Evolutionary conservation across 1,139 yeast genomes (phyloP).

Genomic region (Torulaspora pretoriensis): DNA sequence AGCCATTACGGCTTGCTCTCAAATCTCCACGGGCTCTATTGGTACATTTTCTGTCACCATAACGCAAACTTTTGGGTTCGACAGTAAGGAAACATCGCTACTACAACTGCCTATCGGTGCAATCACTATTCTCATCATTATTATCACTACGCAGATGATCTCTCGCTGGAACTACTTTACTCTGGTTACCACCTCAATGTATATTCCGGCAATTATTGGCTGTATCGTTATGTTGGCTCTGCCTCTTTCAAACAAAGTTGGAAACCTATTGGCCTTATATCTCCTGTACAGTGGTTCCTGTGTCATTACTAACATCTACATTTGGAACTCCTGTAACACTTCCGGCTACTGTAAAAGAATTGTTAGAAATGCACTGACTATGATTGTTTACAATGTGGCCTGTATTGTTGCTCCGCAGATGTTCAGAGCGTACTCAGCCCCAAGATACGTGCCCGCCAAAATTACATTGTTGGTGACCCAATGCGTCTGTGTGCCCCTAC

Average conservation of each 20-base stretch:
- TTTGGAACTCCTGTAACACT: slow-evolving; percentile 45
- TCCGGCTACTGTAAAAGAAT: slow-evolving; percentile 70
- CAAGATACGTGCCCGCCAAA: slow-evolving; percentile 48
- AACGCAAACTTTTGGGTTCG: slow-evolving; percentile 46
- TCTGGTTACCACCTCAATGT: slow-evolving; percentile 33
- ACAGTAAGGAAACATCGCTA: slow-evolving; percentile 39
- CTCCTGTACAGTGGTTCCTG: slow-evolving; percentile 42
- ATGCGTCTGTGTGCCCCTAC: slow-evolving; percentile 39
- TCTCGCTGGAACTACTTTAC: slow-evolving; percentile 33
- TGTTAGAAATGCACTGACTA: slow-evolving; percentile 54
- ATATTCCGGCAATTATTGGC: slow-evolving; percentile 39
- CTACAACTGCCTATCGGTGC: slow-evolving; percentile 48
- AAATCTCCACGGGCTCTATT: slow-evolving; percentile 45
- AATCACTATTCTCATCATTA: slow-evolving; percentile 37
- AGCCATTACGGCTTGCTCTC: slow-evolving; percentile 38
- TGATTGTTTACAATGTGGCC: slow-evolving; percentile 64
- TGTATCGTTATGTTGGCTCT: slow-evolving; percentile 46
- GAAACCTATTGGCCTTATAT: slow-evolving; percentile 38
- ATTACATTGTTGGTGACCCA: slow-evolving; percentile 45
- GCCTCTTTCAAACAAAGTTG: slow-evolving; percentile 36
- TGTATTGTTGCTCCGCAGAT: slow-evolving; percentile 71
- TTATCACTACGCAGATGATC: slow-evolving; percentile 35
- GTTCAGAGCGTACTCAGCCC: slow-evolving; percentile 51
- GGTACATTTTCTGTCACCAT: slow-evolving; percentile 48
- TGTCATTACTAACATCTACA: slow-evolving; percentile 40